Evolutionary conservation across 176 grass and related monocot species (phyloP), one percentile per base, ranked within the genome.

Genomic region (Eragrostis curvula): DNA sequence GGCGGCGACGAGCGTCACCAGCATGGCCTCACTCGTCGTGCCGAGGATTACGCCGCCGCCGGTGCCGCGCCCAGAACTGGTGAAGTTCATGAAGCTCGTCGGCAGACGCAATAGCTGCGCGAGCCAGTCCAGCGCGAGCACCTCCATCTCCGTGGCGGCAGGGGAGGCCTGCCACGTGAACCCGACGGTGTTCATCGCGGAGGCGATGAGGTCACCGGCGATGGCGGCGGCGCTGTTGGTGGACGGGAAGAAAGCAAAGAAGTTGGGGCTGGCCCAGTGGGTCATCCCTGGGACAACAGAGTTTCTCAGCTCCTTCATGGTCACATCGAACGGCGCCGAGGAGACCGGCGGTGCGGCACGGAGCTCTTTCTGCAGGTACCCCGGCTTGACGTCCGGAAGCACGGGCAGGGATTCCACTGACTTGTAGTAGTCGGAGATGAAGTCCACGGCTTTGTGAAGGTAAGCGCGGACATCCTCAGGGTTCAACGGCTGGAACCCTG

Each of bases 201-300:
- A 92, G 29, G 90, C 90, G 56, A 92, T 59, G 29, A 92, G 80
- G 20, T 92, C 90, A 0, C 90, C 90, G 12, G 87, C 79, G 50
- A 92, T 64, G 8, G 90, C 87, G 0, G 87, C 90, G 5, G 90
- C 80, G 30, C 90, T 89, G 50, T 87, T 78, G 56, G 90, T 92
- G 8, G 90, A 71, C 0, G 90, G 90, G 57, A 92, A 92, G 46
- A 89, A 92, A 3, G 87, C 90, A 5, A 92, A 92, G 87, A 92
- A 92, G 64, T 87, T 92, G 0, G 90, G 87, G 70, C 90, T 92
- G 21, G 87, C 84, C 90, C 90, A 92, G 69, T 92, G 68, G 0
- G 90, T 92, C 82, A 87, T 82, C 2, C 90, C 91, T 0, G 91
- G 91, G 0, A 92, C 74, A 4, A 92, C 78, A 1, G 78, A 50